These are phyloP conservation scores for Pelargonium citronellum DNA, from an alignment of 441 rosid species.

Conservation along the genomic window DNA sequence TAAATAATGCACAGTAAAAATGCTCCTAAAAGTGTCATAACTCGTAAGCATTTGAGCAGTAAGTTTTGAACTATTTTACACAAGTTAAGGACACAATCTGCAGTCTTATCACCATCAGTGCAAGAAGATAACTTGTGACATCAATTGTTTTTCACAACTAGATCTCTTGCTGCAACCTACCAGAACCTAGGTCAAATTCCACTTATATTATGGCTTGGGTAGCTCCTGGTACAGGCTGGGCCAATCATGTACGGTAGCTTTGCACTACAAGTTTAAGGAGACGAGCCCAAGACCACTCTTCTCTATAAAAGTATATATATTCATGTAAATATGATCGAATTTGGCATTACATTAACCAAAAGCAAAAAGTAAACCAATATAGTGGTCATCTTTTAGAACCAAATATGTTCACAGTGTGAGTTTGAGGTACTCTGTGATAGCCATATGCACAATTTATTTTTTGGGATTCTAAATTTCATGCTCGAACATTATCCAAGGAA, in stretches of 20 bases:
- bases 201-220: not conserved
- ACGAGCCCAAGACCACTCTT: not conserved
- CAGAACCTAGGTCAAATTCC: not conserved
- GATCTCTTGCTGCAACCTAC: not conserved
- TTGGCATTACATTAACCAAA: not conserved
- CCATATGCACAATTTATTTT: not conserved
- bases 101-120: not conserved
- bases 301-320: no score
- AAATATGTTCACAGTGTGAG: not conserved
- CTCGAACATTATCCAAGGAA: not conserved
- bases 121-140: not conserved
- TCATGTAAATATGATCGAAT: not conserved
- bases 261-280: not conserved
- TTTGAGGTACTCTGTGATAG: not conserved
- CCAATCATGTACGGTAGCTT: not conserved
- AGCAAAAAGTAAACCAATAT: not conserved
- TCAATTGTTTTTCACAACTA: not conserved
- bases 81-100: not conserved
- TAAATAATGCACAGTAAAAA: not conserved
- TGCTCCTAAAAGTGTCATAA: constrained; percentile 2
- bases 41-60: not conserved
- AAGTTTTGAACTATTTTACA: not conserved
- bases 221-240: not conserved
- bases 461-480: not conserved
- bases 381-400: constrained; percentile 2